These are phyloP conservation scores for Phycomyces nitens DNA, from an alignment of 192 early-diverging fungal species.

Conservation along the genomic window DNA sequence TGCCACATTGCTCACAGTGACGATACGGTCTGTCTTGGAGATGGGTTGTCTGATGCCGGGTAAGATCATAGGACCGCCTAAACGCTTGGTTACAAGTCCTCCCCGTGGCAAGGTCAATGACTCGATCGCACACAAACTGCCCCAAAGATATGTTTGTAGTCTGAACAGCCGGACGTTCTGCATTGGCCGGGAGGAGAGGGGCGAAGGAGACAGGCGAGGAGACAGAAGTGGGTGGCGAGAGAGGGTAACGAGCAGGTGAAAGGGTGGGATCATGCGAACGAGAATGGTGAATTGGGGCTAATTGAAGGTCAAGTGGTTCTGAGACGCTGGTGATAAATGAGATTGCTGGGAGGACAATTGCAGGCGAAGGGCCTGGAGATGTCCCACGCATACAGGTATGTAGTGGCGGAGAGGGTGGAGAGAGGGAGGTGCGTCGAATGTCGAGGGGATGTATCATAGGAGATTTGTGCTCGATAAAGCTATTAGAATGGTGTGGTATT, in stretches of 20 bases:
- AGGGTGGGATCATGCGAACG: neutral
- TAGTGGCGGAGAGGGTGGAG: neutral
- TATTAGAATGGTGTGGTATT: neutral
- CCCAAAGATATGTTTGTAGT: neutral
- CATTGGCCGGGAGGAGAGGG: neutral
- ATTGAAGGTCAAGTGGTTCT: neutral
- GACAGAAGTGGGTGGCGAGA: neutral
- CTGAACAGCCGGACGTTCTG: neutral
- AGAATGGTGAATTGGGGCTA: slow-evolving; percentile 1
- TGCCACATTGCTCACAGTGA: slow-evolving; percentile 30
- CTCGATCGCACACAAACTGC: slow-evolving; percentile 21
- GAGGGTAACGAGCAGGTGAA: slow-evolving; percentile 1
- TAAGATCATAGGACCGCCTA: slow-evolving; percentile 33
- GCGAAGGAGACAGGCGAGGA: neutral
- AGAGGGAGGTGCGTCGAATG: neutral
- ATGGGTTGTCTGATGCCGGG: slow-evolving; percentile 36
- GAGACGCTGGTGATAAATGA: neutral
- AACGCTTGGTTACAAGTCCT: slow-evolving; percentile 29
- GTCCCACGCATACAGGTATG: neutral
- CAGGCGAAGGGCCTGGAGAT: neutral
- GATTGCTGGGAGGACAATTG: neutral
- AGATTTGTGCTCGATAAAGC: neutral
- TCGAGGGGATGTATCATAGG: slow-evolving; percentile 1
- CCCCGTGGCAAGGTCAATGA: slow-evolving; percentile 19
- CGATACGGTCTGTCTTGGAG: slow-evolving; percentile 26